Percentiles rank a stretch among this genome's conserved stretches.
These are phyloP conservation scores for Aspergillus steynii DNA, from an alignment of 495 filamentous ascomycete genomes.

Conservation along the genomic window DNA sequence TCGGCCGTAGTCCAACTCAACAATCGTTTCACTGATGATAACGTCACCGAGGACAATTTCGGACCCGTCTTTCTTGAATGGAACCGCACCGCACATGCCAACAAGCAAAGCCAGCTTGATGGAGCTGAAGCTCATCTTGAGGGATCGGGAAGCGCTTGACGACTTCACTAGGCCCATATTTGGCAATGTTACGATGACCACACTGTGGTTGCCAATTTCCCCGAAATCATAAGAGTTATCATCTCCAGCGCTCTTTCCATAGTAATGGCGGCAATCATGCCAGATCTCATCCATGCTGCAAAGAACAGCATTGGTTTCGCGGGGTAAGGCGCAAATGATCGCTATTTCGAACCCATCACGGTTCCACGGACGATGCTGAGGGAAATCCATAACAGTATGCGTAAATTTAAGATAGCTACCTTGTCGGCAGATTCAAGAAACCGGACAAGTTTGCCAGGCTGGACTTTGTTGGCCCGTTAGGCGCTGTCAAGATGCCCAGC, in stretches of 20 bases:
- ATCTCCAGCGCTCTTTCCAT: background rate
- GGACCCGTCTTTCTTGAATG: slow-evolving; percentile 5
- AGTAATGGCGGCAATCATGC: background rate
- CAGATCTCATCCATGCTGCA: background rate
- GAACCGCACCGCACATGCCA: slow-evolving; percentile 30
- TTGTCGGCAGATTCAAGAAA: too few species aligned
- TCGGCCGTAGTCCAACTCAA: slow-evolving; percentile 37
- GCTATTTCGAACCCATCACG: background rate
- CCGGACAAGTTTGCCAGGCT: too few species aligned
- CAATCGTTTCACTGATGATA: slow-evolving; percentile 36
- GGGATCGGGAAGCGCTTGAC: slow-evolving; percentile 21
- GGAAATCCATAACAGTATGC: too few species aligned
- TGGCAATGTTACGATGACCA: slow-evolving; percentile 29
- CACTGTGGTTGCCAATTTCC: slow-evolving; percentile 26
- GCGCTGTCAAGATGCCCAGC: too few species aligned
- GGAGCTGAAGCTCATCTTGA: slow-evolving; percentile 27
- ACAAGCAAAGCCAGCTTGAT: slow-evolving; percentile 21
- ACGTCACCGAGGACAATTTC: slow-evolving; percentile 44
- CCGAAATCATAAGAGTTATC: background rate
- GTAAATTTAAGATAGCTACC: too few species aligned
- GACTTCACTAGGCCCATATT: slow-evolving; percentile 30
- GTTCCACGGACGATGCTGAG: too few species aligned
- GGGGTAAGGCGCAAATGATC: slow-evolving; percentile 3
- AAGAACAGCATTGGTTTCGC: background rate
- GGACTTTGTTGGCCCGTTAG: too few species aligned